phyloP scores from a whole-genome alignment of 2,329 filamentous ascomycete genomes.

The Parastagonospora avenae region DNA sequence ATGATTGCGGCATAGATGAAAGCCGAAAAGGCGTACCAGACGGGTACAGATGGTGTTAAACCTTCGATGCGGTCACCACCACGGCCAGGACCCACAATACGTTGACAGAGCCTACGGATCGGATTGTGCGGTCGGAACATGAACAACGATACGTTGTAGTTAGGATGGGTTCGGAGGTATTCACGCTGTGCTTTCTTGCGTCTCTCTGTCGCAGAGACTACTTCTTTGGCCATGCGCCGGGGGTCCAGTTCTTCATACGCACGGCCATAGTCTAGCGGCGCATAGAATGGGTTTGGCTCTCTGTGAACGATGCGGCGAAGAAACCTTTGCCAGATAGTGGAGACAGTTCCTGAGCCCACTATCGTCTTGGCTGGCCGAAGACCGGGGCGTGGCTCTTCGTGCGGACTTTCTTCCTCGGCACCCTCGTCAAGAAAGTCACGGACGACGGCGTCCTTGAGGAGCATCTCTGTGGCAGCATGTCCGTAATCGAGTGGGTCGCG shows the following conservation, averaged over 20 bases:
- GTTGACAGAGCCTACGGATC: slow-evolving; percentile 81
- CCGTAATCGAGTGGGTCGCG: slow-evolving; percentile 91
- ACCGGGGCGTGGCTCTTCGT: slow-evolving; percentile 39
- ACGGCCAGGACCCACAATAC: slow-evolving; percentile 87
- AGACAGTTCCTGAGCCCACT: slow-evolving; percentile 64
- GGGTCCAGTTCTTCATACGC: slow-evolving; percentile 82
- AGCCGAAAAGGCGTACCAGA: slow-evolving; percentile 93
- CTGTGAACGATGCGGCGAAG: slow-evolving; percentile 62
- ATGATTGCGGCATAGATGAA: slow-evolving; percentile 94
- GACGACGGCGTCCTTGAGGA: slow-evolving; percentile 94
- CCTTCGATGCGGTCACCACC: slow-evolving; percentile 88
- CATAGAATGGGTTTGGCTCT: slow-evolving; percentile 95
- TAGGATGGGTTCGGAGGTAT: slow-evolving; percentile 83
- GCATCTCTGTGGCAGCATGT: slow-evolving; percentile 90
- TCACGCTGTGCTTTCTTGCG: slow-evolving; percentile 88
- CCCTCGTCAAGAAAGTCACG: slow-evolving; percentile 88
- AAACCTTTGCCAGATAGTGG: slow-evolving; percentile 66
- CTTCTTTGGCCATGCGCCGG: slow-evolving; percentile 85
- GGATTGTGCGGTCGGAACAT: slow-evolving; percentile 80
- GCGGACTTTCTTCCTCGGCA: slow-evolving; percentile 45
- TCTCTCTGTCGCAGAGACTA: slow-evolving; percentile 79
- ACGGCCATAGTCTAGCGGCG: slow-evolving; percentile 72
- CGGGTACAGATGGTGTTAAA: slow-evolving; percentile 81
- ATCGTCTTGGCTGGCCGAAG: slow-evolving; percentile 47
- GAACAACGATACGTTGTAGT: slow-evolving; percentile 90